Conservation (phyloP, 164 flowering plant genomes). For the Chimonanthus praecox region DNA sequence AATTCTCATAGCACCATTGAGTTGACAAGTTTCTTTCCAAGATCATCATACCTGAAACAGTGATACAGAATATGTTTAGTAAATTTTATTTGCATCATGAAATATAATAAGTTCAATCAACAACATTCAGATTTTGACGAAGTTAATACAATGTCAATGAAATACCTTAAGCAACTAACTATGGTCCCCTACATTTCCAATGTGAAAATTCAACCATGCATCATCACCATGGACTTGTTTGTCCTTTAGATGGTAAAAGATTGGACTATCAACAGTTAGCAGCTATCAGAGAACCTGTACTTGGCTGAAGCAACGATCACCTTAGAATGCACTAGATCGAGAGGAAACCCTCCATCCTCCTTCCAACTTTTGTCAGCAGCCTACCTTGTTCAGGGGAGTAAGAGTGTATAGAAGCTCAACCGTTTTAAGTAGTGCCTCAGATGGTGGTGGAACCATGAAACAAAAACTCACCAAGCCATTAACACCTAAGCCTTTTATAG, state of each 20-base stretch:
- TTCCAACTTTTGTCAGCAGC: conserved; percentile 83
- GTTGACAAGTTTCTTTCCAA: conserved; percentile 95
- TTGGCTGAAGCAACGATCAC: conserved; percentile 93
- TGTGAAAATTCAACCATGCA: conserved; percentile 89
- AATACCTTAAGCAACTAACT: conserved; percentile 83
- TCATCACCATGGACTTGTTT: conserved; percentile 98
- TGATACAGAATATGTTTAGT: not conserved
- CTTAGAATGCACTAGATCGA: conserved; percentile 95
- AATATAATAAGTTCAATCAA: not conserved
- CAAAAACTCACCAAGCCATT: conserved; percentile 76
- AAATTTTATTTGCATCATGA: not conserved
- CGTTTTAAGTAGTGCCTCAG: conserved; percentile 84
- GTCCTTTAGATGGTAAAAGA: conserved; percentile 93
- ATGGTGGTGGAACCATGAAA: conserved; percentile 97
- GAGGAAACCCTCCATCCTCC: conserved; percentile 95
- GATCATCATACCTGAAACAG: conserved; percentile 64
- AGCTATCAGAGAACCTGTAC: conserved; percentile 86
- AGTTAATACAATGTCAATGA: not conserved
- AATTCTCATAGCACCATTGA: conserved; percentile 97
- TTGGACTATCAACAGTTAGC: conserved; percentile 92
- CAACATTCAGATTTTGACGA: not conserved
- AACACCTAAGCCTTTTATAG: conserved; percentile 89
- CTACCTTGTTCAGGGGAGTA: conserved; percentile 78
- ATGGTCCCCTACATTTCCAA: conserved; percentile 97
- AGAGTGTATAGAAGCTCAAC: conserved; percentile 76